Evolutionary conservation across 176 grass and related monocot genomes (phyloP).

Genomic region (Ampelocalamus luodianensis): DNA sequence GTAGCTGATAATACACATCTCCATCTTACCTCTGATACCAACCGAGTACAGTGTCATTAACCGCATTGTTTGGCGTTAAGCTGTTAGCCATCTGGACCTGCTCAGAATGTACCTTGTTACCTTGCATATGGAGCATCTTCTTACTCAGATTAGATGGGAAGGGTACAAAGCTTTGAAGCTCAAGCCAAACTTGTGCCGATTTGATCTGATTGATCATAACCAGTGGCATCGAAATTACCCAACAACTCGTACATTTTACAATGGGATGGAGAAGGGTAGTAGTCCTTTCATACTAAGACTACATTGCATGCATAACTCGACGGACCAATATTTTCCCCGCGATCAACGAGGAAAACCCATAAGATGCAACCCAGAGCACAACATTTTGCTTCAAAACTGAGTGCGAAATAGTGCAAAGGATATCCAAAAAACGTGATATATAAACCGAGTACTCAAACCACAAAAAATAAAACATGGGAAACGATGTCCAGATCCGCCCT

Average conservation of each 20-base stretch:
- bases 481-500: slow-evolving; percentile 10
- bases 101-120: neutral
- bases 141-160: neutral
- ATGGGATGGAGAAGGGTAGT: neutral
- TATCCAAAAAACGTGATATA: slow-evolving; percentile 16
- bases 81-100: too few relatives aligned
- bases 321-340: neutral
- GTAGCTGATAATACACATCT: neutral
- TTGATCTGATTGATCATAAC: neutral
- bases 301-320: neutral
- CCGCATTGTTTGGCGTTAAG: neutral
- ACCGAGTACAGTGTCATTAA: neutral
- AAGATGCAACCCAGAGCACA: neutral
- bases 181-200: neutral
- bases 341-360: neutral
- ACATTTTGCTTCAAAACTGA: neutral
- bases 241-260: neutral
- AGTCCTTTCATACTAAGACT: neutral
- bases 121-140: too few relatives aligned
- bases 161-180: neutral
- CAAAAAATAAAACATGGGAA: slow-evolving; percentile 24
- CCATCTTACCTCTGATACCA: too few relatives aligned
- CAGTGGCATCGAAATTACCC: neutral
- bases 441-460: slow-evolving; percentile 21
- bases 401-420: neutral